Percentiles rank a stretch among this genome's conserved stretches.
Evolutionary conservation across 495 filamentous ascomycete species (phyloP).

Genomic region (Sordaria brevicollis): DNA sequence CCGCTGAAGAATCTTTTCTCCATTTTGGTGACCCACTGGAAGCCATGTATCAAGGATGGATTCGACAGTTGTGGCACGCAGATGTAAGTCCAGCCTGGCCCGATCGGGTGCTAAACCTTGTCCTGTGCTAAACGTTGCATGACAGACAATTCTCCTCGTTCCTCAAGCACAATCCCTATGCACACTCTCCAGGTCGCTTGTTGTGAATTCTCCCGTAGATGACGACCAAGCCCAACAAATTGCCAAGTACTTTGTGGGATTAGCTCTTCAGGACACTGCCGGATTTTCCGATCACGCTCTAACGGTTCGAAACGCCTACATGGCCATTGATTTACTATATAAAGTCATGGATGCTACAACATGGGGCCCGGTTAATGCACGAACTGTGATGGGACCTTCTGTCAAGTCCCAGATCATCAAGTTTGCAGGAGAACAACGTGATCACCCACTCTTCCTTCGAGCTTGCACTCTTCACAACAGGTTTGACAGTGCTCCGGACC

Average conservation of each 20-base stretch:
- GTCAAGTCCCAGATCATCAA: not conserved
- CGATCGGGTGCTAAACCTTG: not conserved
- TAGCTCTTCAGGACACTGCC: not conserved
- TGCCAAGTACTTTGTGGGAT: not conserved
- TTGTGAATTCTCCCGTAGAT: not conserved
- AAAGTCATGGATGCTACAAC: not conserved
- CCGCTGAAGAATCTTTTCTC: not conserved
- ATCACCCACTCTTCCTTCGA: not conserved
- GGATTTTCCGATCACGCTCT: not conserved
- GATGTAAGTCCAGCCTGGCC: not conserved
- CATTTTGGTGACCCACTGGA: not conserved
- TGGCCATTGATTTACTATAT: not conserved
- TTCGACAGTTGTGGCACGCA: not conserved
- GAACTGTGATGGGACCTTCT: not conserved
- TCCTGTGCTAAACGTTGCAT: not conserved
- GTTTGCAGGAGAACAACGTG: not conserved
- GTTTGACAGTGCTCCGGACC: not conserved
- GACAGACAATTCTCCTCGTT: not conserved
- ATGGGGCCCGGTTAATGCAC: not conserved
- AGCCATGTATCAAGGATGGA: not conserved
- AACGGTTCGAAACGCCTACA: not conserved
- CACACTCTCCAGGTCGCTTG: not conserved
- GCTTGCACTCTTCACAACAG: not conserved
- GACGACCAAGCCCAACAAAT: not conserved
- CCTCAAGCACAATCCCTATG: not conserved